Evolutionary conservation across 1,284 basidiomycete genomes (phyloP), one percentile per base, ranked within the genome.

Genomic region (Ustilago crameri): DNA sequence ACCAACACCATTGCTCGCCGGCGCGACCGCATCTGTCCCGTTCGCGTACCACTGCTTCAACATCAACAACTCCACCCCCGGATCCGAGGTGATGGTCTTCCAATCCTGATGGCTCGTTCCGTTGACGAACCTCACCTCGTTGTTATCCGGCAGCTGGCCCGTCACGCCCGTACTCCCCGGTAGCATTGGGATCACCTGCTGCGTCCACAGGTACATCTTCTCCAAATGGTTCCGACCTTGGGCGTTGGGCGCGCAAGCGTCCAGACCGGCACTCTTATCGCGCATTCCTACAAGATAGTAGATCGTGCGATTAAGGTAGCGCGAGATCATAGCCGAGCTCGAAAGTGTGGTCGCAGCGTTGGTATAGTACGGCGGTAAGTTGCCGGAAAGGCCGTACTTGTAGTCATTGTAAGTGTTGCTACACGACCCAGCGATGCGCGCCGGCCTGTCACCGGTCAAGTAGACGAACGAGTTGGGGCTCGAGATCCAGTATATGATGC

Each of bases 371-470:
- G 14, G 17, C 0, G 80, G 80, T 17, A 81, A 50, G 0, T 53
- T 66, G 3, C 78, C 79, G n/a, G 71, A 59, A 5, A 82, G 49
- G 10, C 80, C 80, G 48, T 81, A 82, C 68, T 81, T 82, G 73
- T 80, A 82, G 22, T 79, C 47, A 40, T 69, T 45, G 51, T 66
- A 81, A 15, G 51, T 64, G 10, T 32, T 32, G 0, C 24, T 7
- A 42, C 78, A 82, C 0, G 46, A 15, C 3, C 37, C 15, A 1
- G 53, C 64, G 35, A 68, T 61, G 22, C 17, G 41, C 2, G 5
- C 22, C 0, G 77, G 77, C n/a, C 80, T 68, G 2, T 50, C 37
- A 14, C 43, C 51, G 30, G 64, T 63, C 18, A 82, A 44, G 40
- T 82, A 82, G 41, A 82, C 53, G 34, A 80, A 79, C 12, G 72